These are phyloP conservation scores for Beauveria rudraprayagi DNA, from an alignment of 2,329 filamentous ascomycete genomes.

Conservation along the genomic window DNA sequence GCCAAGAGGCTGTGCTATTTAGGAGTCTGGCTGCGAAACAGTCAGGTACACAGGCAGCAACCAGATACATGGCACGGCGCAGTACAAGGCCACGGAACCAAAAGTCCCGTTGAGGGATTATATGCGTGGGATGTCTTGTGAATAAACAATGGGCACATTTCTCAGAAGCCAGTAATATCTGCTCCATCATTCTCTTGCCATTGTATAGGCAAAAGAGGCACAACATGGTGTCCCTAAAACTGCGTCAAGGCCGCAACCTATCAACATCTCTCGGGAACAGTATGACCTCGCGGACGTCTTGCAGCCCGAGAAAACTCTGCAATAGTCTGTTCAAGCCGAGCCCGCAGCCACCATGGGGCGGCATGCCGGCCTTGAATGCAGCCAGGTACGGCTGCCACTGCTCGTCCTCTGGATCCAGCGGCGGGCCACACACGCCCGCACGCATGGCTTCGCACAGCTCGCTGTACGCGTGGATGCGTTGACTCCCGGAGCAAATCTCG, in stretches of 20 bases:
- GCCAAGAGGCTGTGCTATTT: neutral
- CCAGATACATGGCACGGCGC: neutral
- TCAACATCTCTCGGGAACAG: neutral
- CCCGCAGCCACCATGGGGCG: neutral
- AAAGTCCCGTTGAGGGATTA: neutral
- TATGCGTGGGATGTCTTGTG: neutral
- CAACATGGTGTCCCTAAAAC: neutral
- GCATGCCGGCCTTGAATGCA: neutral
- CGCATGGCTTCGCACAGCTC: neutral
- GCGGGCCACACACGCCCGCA: neutral
- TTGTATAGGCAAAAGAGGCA: neutral
- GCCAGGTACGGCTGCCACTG: conserved; percentile 4
- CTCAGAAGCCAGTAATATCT: neutral
- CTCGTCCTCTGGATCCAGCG: neutral
- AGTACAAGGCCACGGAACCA: neutral
- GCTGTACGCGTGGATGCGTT: neutral
- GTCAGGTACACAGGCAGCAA: neutral
- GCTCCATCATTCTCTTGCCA: neutral
- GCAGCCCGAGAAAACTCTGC: neutral
- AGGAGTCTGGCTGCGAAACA: neutral
- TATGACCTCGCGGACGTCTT: neutral
- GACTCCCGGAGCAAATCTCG: conserved; percentile 1
- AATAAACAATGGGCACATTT: no score
- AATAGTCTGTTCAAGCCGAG: neutral
- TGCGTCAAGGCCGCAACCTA: neutral